Conservation (phyloP, 768 basidiomycete genomes). For the Phylloporus arenicola region DNA sequence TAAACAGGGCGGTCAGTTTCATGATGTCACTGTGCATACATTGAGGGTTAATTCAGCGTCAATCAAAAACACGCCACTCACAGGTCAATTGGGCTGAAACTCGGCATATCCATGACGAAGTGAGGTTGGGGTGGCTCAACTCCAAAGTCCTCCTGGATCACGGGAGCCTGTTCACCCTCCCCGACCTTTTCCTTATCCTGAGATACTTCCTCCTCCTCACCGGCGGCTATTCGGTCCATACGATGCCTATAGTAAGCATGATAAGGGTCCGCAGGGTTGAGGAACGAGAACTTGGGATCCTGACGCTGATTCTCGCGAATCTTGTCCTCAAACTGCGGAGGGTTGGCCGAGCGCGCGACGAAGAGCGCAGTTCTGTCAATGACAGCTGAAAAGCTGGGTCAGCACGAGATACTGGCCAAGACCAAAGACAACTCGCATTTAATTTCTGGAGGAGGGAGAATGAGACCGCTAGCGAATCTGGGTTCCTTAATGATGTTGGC, state of each 20-base stretch:
- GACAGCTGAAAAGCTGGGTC: slow-evolving; percentile 51
- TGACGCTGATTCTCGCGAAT: slow-evolving; percentile 94
- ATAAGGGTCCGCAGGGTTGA: slow-evolving; percentile 95
- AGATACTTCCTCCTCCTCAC: slow-evolving; percentile 61
- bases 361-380: slow-evolving; percentile 92
- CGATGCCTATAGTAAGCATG: slow-evolving; percentile 97
- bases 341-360: slow-evolving; percentile 91
- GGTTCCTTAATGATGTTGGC: slow-evolving; percentile 37
- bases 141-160: slow-evolving; percentile 54
- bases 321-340: slow-evolving; percentile 91
- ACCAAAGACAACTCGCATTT: slow-evolving; percentile 51
- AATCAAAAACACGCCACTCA: slow-evolving; percentile 40
- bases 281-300: slow-evolving; percentile 98
- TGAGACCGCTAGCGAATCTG: slow-evolving; percentile 78
- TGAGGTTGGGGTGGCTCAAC: slow-evolving; percentile 74
- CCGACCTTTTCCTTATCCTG: slow-evolving; percentile 41
- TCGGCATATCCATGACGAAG: slow-evolving; percentile 82
- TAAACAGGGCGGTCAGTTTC: slow-evolving; percentile 93
- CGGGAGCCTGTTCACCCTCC: slow-evolving; percentile 28
- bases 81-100: slow-evolving; percentile 86
- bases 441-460: slow-evolving; percentile 94
- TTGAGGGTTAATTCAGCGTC: neutral
- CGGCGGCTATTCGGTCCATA: slow-evolving; percentile 75
- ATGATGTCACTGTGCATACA: slow-evolving; percentile 71
- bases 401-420: neutral